Conservation (phyloP, 805 yeast genomes). For the Nakazawaea anatomiae region DNA sequence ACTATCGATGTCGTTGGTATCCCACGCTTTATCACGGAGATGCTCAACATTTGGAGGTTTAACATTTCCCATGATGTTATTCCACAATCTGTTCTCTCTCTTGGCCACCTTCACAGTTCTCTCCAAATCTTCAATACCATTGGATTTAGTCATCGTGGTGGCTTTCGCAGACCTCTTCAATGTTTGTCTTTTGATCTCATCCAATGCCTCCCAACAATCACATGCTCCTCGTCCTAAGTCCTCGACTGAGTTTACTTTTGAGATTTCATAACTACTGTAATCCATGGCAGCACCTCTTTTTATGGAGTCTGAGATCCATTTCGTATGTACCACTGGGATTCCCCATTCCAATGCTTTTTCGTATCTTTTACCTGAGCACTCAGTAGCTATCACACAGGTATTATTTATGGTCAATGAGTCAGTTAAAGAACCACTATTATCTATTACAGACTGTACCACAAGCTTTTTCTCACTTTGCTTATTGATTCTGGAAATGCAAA, state of each 20-base stretch:
- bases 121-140: conserved; percentile 4
- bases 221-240: conserved; percentile 26
- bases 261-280: conserved; percentile 32
- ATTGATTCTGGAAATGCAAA: conserved; percentile 36
- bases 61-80: conserved; percentile 10
- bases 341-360: conserved; percentile 48
- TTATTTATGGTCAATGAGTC: conserved; percentile 42
- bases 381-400: conserved; percentile 43
- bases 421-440: conserved; percentile 45
- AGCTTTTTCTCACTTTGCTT: conserved; percentile 25
- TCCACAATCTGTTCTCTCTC: conserved; percentile 10
- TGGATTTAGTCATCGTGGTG: not conserved
- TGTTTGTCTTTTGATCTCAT: conserved; percentile 11
- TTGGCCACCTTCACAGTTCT: conserved; percentile 9
- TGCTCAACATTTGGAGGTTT: not conserved
- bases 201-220: conserved; percentile 29
- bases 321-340: conserved; percentile 45
- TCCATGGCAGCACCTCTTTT: conserved; percentile 38
- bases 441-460: conserved; percentile 28
- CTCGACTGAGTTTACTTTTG: conserved; percentile 12
- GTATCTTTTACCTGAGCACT: conserved; percentile 44
- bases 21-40: conserved; percentile 14
- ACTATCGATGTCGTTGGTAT: conserved; percentile 11
- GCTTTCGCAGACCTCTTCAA: not conserved
- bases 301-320: conserved; percentile 41